phyloP scores from a whole-genome alignment of 2,329 filamentous ascomycete genomes.

The Exophiala mesophila region DNA sequence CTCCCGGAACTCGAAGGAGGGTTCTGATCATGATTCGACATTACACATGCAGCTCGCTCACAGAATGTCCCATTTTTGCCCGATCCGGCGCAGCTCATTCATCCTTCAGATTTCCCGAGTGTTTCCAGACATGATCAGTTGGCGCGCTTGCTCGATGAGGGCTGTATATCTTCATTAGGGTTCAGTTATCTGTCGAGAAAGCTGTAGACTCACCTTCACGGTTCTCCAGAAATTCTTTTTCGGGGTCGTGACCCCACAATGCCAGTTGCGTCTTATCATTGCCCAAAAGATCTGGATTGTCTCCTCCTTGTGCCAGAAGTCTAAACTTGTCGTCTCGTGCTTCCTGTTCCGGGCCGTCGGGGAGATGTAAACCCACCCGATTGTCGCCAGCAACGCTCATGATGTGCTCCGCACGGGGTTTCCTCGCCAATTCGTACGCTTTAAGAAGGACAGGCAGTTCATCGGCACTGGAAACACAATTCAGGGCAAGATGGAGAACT shows the following conservation, averaged over 20 bases:
- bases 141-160: too few species aligned
- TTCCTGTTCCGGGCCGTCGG: slow-evolving; percentile 28
- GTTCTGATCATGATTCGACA: too few species aligned
- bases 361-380: slow-evolving; percentile 29
- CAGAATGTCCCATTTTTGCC: too few species aligned
- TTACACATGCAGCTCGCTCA: too few species aligned
- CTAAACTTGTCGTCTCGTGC: slow-evolving; percentile 45
- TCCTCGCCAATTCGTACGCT: slow-evolving; percentile 46
- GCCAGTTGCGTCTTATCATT: slow-evolving; percentile 63
- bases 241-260: slow-evolving; percentile 61
- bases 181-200: too few species aligned
- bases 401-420: slow-evolving; percentile 32
- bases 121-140: too few species aligned
- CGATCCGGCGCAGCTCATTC: too few species aligned
- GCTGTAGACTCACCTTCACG: slow-evolving; percentile 31
- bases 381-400: slow-evolving; percentile 40
- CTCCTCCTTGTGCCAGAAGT: slow-evolving; percentile 45
- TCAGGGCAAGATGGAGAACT: slow-evolving; percentile 30
- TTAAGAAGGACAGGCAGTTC: slow-evolving; percentile 36
- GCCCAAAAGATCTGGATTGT: slow-evolving; percentile 60
- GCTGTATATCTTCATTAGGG: too few species aligned
- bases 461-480: slow-evolving; percentile 32
- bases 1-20: too few species aligned
- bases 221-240: slow-evolving; percentile 48
- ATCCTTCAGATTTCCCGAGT: too few species aligned